phyloP scores from a whole-genome alignment of 192 early-diverging fungal species.

The Backusella parvicylindrica region DNA sequence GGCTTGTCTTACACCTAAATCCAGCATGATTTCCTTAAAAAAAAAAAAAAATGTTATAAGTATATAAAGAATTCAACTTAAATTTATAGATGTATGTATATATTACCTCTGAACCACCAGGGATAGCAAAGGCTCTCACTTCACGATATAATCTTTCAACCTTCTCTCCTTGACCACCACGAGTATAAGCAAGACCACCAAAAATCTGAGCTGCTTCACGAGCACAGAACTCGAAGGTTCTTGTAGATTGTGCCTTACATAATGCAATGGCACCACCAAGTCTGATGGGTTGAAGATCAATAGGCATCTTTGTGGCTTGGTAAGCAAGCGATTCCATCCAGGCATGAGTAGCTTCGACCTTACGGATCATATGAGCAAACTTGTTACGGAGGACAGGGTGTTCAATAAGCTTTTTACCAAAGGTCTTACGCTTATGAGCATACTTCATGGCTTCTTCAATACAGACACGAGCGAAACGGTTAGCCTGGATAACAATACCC shows the following conservation, averaged over 20 bases:
- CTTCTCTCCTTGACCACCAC: slow-evolving; percentile 70
- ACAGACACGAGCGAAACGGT: slow-evolving; percentile 83
- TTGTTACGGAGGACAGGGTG: slow-evolving; percentile 82
- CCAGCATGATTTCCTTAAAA: slow-evolving; percentile 77
- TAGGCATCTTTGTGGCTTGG: slow-evolving; percentile 65
- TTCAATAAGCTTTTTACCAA: slow-evolving; percentile 82
- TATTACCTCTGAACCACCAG: slow-evolving; percentile 64
- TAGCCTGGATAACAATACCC: slow-evolving; percentile 84
- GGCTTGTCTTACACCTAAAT: slow-evolving; percentile 77
- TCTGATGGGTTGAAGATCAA: slow-evolving; percentile 65
- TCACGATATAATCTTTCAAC: slow-evolving; percentile 86
- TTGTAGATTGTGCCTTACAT: slow-evolving; percentile 80
- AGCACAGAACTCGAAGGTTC: slow-evolving; percentile 85
- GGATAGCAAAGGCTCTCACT: slow-evolving; percentile 80
- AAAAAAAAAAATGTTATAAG: neutral
- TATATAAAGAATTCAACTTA: too few species aligned
- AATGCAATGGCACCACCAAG: slow-evolving; percentile 86
- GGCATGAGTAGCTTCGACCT: slow-evolving; percentile 82
- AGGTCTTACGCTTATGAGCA: slow-evolving; percentile 82
- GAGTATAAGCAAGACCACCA: slow-evolving; percentile 79
- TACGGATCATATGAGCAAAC: slow-evolving; percentile 77
- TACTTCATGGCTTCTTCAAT: slow-evolving; percentile 81
- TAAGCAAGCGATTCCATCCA: slow-evolving; percentile 80
- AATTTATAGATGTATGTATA: too few species aligned
- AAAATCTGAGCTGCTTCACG: slow-evolving; percentile 91